Conservation (phyloP, 257 asterid species). For the Eucommia ulmoides region DNA sequence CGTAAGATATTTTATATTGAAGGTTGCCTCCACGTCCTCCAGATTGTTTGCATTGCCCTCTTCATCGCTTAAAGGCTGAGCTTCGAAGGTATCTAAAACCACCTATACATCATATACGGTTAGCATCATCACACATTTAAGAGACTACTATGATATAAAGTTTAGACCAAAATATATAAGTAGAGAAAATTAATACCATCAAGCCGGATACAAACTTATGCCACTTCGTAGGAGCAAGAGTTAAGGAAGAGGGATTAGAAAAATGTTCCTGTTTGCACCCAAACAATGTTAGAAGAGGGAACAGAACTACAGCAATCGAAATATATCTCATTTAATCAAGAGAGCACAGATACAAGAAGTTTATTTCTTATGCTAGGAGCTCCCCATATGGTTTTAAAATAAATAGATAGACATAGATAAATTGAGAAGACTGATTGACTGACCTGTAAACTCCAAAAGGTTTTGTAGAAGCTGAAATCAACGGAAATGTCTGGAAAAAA, state of each 20-base stretch:
- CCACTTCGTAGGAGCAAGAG: constrained; percentile 73
- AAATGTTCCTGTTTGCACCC: constrained; percentile 67
- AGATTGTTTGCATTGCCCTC: constrained; percentile 71
- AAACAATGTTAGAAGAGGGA: not conserved
- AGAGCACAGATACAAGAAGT: too few species aligned
- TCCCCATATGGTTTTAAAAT: too few species aligned
- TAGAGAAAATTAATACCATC: constrained; percentile 29
- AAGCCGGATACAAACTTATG: constrained; percentile 72
- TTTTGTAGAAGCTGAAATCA: constrained; percentile 92
- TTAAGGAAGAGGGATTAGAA: constrained; percentile 73
- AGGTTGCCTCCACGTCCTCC: constrained; percentile 82
- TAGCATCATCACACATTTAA: too few species aligned
- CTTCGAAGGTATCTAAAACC: constrained; percentile 78
- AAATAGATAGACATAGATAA: too few species aligned
- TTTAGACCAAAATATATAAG: not conserved
- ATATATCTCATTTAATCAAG: too few species aligned
- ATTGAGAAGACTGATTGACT: constrained; percentile 16
- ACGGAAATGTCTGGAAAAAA: constrained; percentile 67
- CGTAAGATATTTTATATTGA: constrained; percentile 92
- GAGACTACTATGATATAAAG: too few species aligned
- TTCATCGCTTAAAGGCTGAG: constrained; percentile 94
- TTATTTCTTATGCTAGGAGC: too few species aligned
- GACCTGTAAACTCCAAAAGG: constrained; percentile 99
- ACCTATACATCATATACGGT: constrained; percentile 52
- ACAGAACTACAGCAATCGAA: not conserved